Percentiles rank a stretch among this genome's conserved stretches.
These are phyloP conservation scores for Paraphoma chrysanthemicola DNA, from an alignment of 2,329 filamentous ascomycete species.

Conservation along the genomic window DNA sequence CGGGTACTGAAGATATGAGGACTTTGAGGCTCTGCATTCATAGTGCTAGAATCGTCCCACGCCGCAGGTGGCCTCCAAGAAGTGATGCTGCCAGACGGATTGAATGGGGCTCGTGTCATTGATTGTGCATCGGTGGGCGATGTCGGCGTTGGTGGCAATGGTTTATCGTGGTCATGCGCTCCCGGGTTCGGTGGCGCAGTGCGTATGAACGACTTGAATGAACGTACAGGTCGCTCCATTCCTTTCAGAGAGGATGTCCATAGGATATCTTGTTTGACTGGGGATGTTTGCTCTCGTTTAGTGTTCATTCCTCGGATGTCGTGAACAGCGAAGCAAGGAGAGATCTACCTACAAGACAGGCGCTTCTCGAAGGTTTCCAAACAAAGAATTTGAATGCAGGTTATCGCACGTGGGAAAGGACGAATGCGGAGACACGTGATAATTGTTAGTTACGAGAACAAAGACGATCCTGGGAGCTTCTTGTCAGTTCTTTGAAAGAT, in stretches of 20 bases:
- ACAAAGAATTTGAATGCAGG: constrained; percentile 34
- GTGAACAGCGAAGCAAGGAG: constrained; percentile 20
- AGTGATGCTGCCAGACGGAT: constrained; percentile 11
- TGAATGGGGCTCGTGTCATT: background rate
- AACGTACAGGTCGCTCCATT: constrained; percentile 43
- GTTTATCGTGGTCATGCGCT: constrained; percentile 24
- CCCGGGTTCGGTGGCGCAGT: constrained; percentile 25
- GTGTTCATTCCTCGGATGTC: constrained; percentile 31
- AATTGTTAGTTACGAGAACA: constrained; percentile 23
- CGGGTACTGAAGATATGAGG: constrained; percentile 13
- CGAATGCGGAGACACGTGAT: constrained; percentile 20
- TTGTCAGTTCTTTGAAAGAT: background rate
- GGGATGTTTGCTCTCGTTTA: constrained; percentile 27
- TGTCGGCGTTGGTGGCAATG: constrained; percentile 33
- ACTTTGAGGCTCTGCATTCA: constrained; percentile 5
- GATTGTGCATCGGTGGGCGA: background rate
- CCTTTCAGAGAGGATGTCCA: constrained; percentile 36
- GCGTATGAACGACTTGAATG: constrained; percentile 40
- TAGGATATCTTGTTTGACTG: constrained; percentile 27
- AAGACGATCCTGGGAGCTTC: constrained; percentile 20
- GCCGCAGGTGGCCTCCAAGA: constrained; percentile 39
- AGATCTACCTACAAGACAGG: constrained; percentile 8
- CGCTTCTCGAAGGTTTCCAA: constrained; percentile 35
- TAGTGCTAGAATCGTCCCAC: constrained; percentile 24
- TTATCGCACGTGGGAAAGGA: constrained; percentile 27